Evolutionary conservation across 495 filamentous ascomycete genomes (phyloP).

Genomic region (Chaetomium cochliodes): DNA sequence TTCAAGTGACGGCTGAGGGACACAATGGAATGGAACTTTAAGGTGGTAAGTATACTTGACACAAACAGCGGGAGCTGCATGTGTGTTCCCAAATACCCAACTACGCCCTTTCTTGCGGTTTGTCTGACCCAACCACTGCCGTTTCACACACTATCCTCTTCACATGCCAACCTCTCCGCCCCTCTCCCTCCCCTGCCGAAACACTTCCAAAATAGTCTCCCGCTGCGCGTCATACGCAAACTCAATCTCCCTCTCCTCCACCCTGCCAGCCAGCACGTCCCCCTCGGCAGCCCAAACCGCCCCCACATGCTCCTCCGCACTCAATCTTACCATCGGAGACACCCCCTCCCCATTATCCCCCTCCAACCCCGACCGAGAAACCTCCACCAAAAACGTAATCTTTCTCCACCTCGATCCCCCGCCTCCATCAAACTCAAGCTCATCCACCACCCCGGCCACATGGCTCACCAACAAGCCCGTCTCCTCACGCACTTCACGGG

Average conservation of each 20-base stretch:
- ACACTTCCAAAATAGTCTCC: slow-evolving; percentile 29
- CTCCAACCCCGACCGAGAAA: slow-evolving; percentile 20
- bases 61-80: no score
- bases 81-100: no score
- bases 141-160: not conserved
- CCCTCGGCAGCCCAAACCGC: slow-evolving; percentile 41
- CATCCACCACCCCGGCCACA: slow-evolving; percentile 23
- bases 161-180: not conserved
- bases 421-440: slow-evolving; percentile 23
- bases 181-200: slow-evolving; percentile 16
- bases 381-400: slow-evolving; percentile 37
- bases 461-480: slow-evolving; percentile 40
- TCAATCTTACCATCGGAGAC: slow-evolving; percentile 30
- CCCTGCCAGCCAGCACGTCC: slow-evolving; percentile 33
- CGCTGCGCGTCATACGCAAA: slow-evolving; percentile 36
- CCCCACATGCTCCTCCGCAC: slow-evolving; percentile 40
- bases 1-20: no score
- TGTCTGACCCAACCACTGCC: not conserved
- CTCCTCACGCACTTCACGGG: slow-evolving; percentile 54
- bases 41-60: no score
- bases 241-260: slow-evolving; percentile 31
- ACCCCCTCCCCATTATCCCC: not conserved
- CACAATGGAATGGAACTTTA: no score
- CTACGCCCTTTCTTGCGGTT: no score
- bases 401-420: slow-evolving; percentile 34